Evolutionary conservation across 768 basidiomycete genomes (phyloP).

Genomic region (Galerina sulciceps): DNA sequence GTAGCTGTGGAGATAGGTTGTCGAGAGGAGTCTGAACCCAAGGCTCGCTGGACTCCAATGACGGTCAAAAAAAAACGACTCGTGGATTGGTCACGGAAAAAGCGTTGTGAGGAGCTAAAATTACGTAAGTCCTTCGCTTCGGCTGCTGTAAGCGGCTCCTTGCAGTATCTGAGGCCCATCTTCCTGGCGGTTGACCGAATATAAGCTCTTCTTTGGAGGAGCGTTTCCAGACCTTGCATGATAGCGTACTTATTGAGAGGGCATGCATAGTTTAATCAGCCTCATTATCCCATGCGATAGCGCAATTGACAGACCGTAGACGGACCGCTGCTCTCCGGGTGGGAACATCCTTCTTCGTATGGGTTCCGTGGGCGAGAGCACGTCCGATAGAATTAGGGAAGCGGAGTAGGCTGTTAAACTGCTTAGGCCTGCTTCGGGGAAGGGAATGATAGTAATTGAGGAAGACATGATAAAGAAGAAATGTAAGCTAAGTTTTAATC

Average conservation of each 20-base stretch:
- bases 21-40: neutral
- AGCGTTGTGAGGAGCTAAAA: neutral
- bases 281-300: too few species aligned
- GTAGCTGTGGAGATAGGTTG: neutral
- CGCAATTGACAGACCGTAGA: too few species aligned
- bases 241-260: too few species aligned
- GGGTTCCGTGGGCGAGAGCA: too few species aligned
- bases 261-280: too few species aligned
- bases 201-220: neutral
- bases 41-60: neutral
- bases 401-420: too few species aligned
- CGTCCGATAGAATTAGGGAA: too few species aligned
- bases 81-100: neutral
- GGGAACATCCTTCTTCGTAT: too few species aligned
- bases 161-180: neutral
- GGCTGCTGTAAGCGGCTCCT: neutral
- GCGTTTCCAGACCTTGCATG: too few species aligned
- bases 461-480: neutral
- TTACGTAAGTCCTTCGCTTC: conserved; percentile 1
- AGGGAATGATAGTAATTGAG: too few species aligned
- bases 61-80: neutral
- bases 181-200: neutral
- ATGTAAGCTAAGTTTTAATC: conserved; percentile 1
- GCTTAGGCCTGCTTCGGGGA: too few species aligned
- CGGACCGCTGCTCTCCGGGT: too few species aligned